Percentiles rank a stretch among this genome's conserved stretches.
phyloP scores from a whole-genome alignment of 2,329 filamentous ascomycete genomes.

The Verticillium tricorpus region DNA sequence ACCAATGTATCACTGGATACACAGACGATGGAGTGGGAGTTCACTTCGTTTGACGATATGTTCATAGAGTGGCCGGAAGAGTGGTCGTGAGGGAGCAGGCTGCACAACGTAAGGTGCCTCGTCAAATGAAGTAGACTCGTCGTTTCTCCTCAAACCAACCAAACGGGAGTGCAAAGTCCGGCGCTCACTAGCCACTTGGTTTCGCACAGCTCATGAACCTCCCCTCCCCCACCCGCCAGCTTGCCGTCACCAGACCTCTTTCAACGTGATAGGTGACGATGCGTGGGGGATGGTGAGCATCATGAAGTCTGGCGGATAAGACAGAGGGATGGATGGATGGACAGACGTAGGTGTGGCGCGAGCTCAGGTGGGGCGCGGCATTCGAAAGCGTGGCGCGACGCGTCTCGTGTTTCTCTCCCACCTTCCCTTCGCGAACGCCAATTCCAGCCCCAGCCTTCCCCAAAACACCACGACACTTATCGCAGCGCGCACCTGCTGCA shows the following conservation, averaged over 20 bases:
- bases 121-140: too few relatives aligned
- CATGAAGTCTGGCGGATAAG: background rate
- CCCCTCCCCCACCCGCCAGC: too few relatives aligned
- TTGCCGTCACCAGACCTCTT: too few relatives aligned
- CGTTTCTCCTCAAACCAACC: too few relatives aligned
- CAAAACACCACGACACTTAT: background rate
- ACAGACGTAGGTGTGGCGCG: background rate
- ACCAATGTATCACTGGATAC: constrained; percentile 47
- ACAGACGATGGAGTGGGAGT: constrained; percentile 2
- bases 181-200: too few relatives aligned
- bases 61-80: background rate
- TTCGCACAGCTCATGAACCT: too few relatives aligned
- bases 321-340: background rate
- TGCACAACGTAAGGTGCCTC: too few relatives aligned
- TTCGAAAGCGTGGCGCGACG: background rate
- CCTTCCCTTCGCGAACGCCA: background rate
- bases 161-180: too few relatives aligned
- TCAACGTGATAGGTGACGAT: too few relatives aligned
- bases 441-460: background rate
- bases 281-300: too few relatives aligned
- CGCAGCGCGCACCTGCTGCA: background rate
- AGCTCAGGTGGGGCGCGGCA: background rate
- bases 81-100: constrained; percentile 2
- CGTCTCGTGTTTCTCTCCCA: constrained; percentile 1
- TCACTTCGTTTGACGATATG: background rate